Base-by-base conservation (phyloP, 192 early-diverging fungal genomes). In the Dispira parvispora region DNA sequence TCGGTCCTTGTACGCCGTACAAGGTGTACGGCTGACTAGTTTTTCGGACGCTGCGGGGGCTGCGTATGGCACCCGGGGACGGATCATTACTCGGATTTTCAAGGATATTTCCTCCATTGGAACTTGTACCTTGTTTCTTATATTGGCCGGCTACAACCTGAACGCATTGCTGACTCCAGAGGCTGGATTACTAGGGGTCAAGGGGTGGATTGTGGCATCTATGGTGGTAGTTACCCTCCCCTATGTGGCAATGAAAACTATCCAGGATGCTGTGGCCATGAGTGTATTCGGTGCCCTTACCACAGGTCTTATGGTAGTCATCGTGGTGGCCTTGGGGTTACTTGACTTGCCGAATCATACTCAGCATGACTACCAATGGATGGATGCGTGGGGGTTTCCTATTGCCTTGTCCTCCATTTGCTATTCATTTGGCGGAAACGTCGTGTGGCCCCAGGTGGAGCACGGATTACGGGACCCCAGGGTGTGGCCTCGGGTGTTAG, bases 391-490 rank as follows among this genome's bases (percentile, higher is more conserved):
- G 61, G 75, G 78, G 53, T 77, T 88, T 52, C 83, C 84, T 1
- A 67, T 78, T 21, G 80, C 84, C 1, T 61, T 88, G 6, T 80
- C 79, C 13, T 81, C 82, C 14, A 76, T 88, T 45, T 78, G 73
- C 23, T 85, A 86, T 61, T 80, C 78, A 21, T 88, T 82, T 47
- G 76, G 78, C 42, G 86, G 86, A 38, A 88, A 86, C 65, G 78
- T 82, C 38, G 80, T 86, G 26, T 88, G 82, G 66, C 77, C 83
- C 47, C 80, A 88, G 57, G 80, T 86, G 4, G 83, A 88, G 65
- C 71, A 73, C 6, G 75, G 79, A 32, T 82, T 88, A 82, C 68
- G 73, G 25, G 67, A 75, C 27, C 86, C 83, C 38, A 56, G 63
- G 12, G 56, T 72, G 1, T 88, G 83, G 74, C 73, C 75, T 18